These are phyloP conservation scores for Cystobasidium slooffiae DNA, from an alignment of 1,284 basidiomycete genomes.

Conservation along the genomic window DNA sequence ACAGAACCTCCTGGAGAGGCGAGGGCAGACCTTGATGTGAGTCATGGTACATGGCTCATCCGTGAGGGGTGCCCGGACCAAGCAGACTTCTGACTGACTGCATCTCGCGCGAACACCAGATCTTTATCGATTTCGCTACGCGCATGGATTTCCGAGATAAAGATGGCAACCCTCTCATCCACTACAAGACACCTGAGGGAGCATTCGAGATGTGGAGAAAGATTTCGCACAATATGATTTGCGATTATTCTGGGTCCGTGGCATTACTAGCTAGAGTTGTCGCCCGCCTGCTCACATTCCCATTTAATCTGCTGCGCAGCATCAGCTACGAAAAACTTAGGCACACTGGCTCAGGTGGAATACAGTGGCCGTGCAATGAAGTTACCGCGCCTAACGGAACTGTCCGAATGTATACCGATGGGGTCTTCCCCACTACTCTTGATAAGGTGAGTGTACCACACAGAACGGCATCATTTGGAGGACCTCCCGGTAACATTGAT, in stretches of 20 bases:
- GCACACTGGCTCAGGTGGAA: conserved; percentile 6
- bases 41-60: no score
- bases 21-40: conserved; percentile 23
- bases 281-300: background rate
- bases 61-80: background rate
- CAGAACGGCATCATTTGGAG: background rate
- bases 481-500: background rate
- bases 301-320: background rate
- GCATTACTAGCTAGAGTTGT: background rate
- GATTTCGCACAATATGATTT: conserved; percentile 10
- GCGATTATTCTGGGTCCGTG: conserved; percentile 32
- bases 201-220: conserved; percentile 36
- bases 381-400: conserved; percentile 15
- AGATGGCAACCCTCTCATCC: conserved; percentile 9
- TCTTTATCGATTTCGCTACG: conserved; percentile 30
- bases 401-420: conserved; percentile 11
- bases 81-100: background rate
- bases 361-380: conserved; percentile 38
- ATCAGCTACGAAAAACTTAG: conserved; percentile 18
- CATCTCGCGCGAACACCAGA: background rate
- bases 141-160: conserved; percentile 32
- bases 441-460: background rate
- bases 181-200: conserved; percentile 24
- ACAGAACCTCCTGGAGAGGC: conserved; percentile 29
- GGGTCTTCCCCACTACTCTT: conserved; percentile 18